phyloP scores from a whole-genome alignment of 139 green algal species.

The Tetradesmus obliquus region DNA sequence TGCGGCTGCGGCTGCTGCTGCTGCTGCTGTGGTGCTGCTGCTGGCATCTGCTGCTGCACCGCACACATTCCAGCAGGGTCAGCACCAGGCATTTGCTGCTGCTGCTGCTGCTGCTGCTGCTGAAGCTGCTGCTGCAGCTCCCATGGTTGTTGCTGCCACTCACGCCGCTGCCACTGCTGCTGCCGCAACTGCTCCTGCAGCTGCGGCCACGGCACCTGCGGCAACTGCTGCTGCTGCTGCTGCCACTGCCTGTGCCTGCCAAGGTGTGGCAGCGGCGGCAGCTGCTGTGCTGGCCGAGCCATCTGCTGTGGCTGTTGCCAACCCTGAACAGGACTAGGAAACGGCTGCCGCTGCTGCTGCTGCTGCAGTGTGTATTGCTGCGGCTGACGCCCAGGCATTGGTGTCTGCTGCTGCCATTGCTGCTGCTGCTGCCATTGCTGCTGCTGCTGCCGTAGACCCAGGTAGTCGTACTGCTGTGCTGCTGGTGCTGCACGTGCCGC shows the following conservation, averaged over 20 bases:
- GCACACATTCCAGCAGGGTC: too few species aligned
- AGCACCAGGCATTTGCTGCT: neutral
- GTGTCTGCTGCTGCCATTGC: neutral
- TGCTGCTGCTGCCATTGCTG: neutral
- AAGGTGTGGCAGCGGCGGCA: neutral
- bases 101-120: neutral
- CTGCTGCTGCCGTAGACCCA: neutral
- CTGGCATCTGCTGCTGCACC: neutral
- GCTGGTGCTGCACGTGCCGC: neutral
- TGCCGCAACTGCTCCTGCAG: neutral
- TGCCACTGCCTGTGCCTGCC: neutral
- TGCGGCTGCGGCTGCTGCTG: neutral
- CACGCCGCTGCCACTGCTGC: neutral
- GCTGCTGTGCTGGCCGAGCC: neutral
- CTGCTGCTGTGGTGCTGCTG: neutral
- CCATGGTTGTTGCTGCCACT: neutral
- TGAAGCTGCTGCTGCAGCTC: neutral
- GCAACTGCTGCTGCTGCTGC: conserved; percentile 22
- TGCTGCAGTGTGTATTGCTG: neutral
- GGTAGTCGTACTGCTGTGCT: too few species aligned
- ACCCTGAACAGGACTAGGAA: neutral
- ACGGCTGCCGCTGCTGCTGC: neutral
- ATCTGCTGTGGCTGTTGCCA: neutral
- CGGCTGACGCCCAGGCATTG: neutral
- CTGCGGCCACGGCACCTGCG: neutral